Percentiles rank a stretch among this genome's conserved stretches.
Conservation (phyloP, 148 eudicot species). For the Rhododendron ferrugineum region DNA sequence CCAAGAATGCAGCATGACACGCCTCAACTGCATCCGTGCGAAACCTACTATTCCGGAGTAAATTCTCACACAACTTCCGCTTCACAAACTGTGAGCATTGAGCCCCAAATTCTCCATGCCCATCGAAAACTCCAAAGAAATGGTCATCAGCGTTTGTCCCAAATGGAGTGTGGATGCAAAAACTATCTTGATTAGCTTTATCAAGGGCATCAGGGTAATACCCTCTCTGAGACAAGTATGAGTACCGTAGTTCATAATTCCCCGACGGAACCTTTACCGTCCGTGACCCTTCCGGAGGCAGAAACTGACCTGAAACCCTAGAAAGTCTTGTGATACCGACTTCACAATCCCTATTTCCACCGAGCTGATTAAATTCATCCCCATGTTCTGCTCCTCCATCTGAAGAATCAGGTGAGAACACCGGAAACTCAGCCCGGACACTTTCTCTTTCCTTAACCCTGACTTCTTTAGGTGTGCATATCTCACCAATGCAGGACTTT, state of each 20-base stretch:
- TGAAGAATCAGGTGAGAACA: constrained; percentile 57
- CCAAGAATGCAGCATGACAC: constrained; percentile 69
- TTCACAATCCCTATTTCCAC: constrained; percentile 61
- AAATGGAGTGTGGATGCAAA: constrained; percentile 92
- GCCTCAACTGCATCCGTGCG: constrained; percentile 76
- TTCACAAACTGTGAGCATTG: constrained; percentile 94
- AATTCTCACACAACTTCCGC: constrained; percentile 78
- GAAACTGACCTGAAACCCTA: constrained; percentile 84
- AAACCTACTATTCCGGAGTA: constrained; percentile 65
- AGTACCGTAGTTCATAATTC: constrained; percentile 62
- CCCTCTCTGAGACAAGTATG: constrained; percentile 87
- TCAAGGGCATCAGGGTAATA: constrained; percentile 99
- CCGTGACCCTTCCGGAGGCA: constrained; percentile 78
- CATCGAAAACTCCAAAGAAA: constrained; percentile 95
- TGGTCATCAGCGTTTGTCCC: constrained; percentile 75
- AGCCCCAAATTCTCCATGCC: constrained; percentile 92
- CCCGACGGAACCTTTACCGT: constrained; percentile 65
- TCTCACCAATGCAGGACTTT: constrained; percentile 78
- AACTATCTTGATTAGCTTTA: constrained; percentile 98
- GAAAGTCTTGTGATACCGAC: constrained; percentile 77
- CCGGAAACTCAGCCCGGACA: constrained; percentile 49
- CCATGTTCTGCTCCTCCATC: constrained; percentile 47
- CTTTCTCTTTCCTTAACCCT: constrained; percentile 40
- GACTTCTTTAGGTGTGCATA: constrained; percentile 61
- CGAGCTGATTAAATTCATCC: constrained; percentile 47